A percentile compares a stretch with the other conserved stretches of the same genome.
phyloP scores from a whole-genome alignment of 768 basidiomycete genomes.

The Cystobasidium ongulense region DNA sequence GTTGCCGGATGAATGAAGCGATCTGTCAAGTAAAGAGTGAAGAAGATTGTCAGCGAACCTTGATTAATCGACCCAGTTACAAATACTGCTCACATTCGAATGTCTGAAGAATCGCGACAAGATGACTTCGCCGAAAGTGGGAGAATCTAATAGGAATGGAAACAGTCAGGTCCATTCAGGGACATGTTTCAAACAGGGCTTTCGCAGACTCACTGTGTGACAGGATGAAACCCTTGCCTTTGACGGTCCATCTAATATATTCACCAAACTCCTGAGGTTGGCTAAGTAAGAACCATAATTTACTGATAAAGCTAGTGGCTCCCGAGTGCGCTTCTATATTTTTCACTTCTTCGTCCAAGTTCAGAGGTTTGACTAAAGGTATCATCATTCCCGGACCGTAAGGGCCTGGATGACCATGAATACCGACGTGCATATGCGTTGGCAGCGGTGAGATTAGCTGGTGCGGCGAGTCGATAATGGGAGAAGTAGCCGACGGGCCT shows the following conservation, averaged over 20 bases:
- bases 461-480: background rate
- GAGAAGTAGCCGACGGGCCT: background rate
- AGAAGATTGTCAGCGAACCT: background rate
- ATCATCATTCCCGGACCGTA: background rate
- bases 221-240: slow-evolving; percentile 22
- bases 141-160: slow-evolving; percentile 9
- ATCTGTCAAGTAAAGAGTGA: background rate
- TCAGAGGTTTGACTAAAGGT: background rate
- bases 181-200: background rate
- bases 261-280: slow-evolving; percentile 30
- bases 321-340: slow-evolving; percentile 24
- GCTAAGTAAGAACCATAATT: slow-evolving; percentile 26
- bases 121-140: slow-evolving; percentile 25
- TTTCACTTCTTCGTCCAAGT: slow-evolving; percentile 21
- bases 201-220: slow-evolving; percentile 9
- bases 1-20: slow-evolving; percentile 28
- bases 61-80: too few species aligned
- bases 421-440: background rate
- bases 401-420: background rate
- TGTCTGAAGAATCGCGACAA: slow-evolving; percentile 28
- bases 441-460: background rate
- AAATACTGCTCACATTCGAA: slow-evolving; percentile 12
- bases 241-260: slow-evolving; percentile 26
- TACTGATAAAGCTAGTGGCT: slow-evolving; percentile 14
- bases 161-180: background rate